Base-by-base conservation (phyloP, 2,329 filamentous ascomycete genomes). In the Colletotrichum gloeosporioides region DNA sequence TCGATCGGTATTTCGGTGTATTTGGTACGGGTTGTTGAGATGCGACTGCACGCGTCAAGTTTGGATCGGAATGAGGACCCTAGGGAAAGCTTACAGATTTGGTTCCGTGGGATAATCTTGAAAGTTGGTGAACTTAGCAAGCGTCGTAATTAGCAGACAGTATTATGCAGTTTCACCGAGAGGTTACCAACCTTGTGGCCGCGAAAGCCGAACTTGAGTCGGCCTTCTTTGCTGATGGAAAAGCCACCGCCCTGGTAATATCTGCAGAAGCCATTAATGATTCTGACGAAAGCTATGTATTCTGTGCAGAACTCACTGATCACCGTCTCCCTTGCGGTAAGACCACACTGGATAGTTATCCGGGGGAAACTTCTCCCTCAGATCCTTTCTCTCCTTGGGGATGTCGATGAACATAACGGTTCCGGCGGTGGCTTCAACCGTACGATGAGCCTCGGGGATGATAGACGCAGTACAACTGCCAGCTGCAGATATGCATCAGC, bases 371-470 rank as follows among this genome's bases (percentile, higher is more conserved):
- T 79, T 82, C 4, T 82, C 70, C 81, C 83, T 83, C 2, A 86
- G 79, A 55, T 83, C 81, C n/a, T 71, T 77, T 15, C 83, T 73
- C 3, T 79, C 34, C 2, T 77, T 36, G 2, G 83, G 83, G 4
- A 86, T 71, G n/a, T 84, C 79, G 27, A 86, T 81, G 22, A 82
- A 82, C 32, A 84, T 77, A 15, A 87, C 80, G 15, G 80, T 83
- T 16, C 85, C 85, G 31, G 81, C 83, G 22, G 85, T 86, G 1
- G 85, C 82, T 77, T 87, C 85, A 10, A 84, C 79, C 1, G 84
- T 77, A 2, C 70, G 76, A 36, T 81, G 72, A 10, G 80, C 77
- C 57, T 82, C 79, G 4, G 82, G 82, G 55, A 83, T 67, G 49
- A 83, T 68, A 6, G 80, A 77, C 12, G 82, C 77, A 25, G 82